Base-by-base conservation (phyloP, 2,329 filamentous ascomycete genomes). In the Aspergillus udagawae region DNA sequence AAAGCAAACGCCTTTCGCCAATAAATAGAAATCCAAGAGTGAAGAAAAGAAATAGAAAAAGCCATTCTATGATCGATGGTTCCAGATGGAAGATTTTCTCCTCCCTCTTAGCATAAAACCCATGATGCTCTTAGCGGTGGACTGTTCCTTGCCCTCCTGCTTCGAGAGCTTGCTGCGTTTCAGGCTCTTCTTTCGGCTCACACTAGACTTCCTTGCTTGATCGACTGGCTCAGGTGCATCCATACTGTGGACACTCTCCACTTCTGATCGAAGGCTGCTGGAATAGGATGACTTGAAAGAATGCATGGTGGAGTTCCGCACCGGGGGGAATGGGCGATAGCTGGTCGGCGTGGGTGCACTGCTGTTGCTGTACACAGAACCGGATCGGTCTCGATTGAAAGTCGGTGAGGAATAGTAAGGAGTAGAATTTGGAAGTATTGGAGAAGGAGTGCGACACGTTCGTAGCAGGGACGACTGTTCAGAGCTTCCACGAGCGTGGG, bases 201-300 rank as follows among this genome's bases (percentile, higher is more conserved):
- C 32, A 5, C 53, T 56, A 21, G 51, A 28, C 54, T 63, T 61
- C 41, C 38, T 27, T 10, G 60, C 58, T 1, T 53, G 20, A 47
- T 62, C 54, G 9, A 57, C 49, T 29, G 45, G 49, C 8, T 60
- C 57, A 42, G 54, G 35, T 42, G 49, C 56, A 7, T 64, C 59
- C 32, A 60, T 3, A 10, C 49, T 60, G 48, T 49, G 51, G 17
- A 57, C 23, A 44, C 54, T 61, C 41, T 65, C 67, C 35, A 67
- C 58, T 38, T 71, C 70, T 0, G 69, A 69, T 4, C 65, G 68
- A 12, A 72, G 59, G 35, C 67, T 71, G 54, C 61, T 70, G n/a
- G 65, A 53, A 0, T 70, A 73, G 5, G 64, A 63, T 0, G 63
- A 52, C 0, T 61, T 60, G 8, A 68, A 68, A 50, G 68, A 64